phyloP scores from a whole-genome alignment of 208 protist genomes.

The Acanthamoeba triangularis region DNA sequence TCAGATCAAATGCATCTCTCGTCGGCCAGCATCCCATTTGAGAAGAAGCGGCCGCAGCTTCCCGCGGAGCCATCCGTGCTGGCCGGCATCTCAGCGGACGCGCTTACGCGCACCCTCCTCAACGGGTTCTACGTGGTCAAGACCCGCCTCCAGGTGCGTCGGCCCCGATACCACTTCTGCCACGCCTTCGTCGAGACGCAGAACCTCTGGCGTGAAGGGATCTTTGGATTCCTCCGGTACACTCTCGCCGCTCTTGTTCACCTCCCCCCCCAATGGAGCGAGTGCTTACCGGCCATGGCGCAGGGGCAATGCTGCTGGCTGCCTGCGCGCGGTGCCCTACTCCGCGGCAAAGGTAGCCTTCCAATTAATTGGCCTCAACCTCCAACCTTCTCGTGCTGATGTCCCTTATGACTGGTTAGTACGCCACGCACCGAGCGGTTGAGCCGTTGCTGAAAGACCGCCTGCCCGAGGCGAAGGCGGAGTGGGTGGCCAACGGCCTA shows the following conservation, averaged over 20 bases:
- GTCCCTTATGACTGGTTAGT: background rate
- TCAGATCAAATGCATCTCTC: background rate
- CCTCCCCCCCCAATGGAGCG: background rate
- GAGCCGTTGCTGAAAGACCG: background rate
- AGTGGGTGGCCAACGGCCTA: background rate
- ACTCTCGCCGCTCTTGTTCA: background rate
- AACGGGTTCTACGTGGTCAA: constrained; percentile 62
- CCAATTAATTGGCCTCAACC: background rate
- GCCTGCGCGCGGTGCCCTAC: background rate
- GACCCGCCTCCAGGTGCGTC: constrained; percentile 36
- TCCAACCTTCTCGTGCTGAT: background rate
- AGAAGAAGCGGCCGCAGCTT: background rate
- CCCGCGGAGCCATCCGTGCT: background rate
- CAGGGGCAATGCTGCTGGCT: constrained; percentile 19
- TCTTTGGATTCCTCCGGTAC: constrained; percentile 9
- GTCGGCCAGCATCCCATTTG: background rate
- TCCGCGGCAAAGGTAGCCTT: background rate
- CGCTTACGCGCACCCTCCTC: constrained; percentile 5
- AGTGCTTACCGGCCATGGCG: too few relatives aligned
- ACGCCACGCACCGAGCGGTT: background rate
- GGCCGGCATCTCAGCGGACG: background rate
- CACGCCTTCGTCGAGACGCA: constrained; percentile 33
- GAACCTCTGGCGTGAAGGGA: constrained; percentile 23
- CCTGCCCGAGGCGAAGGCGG: background rate
- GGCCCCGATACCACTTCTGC: constrained; percentile 34